Evolutionary conservation across 1,284 basidiomycete genomes (phyloP).

Genomic region (Lentinula novae-zelandiae): DNA sequence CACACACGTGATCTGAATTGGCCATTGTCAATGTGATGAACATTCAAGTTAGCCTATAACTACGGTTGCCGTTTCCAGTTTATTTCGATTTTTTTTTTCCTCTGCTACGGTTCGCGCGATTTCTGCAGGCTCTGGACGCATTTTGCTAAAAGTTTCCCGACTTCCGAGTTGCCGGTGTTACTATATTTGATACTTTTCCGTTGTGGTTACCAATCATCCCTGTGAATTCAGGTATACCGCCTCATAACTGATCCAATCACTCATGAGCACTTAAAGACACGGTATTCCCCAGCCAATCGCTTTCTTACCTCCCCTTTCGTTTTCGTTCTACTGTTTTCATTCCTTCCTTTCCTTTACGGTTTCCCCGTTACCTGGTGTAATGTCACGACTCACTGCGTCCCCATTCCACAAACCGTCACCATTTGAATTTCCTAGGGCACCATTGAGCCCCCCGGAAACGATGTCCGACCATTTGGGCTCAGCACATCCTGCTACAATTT

Average conservation of each 20-base stretch:
- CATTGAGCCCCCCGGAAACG: constrained; percentile 54
- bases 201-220: background rate
- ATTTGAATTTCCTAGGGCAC: constrained; percentile 44
- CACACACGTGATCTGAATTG: background rate
- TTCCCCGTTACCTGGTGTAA: constrained; percentile 23
- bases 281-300: constrained; percentile 1
- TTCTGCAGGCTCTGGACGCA: background rate
- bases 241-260: constrained; percentile 13
- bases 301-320: constrained; percentile 2
- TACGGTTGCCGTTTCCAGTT: background rate
- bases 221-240: constrained; percentile 10
- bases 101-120: background rate
- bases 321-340: constrained; percentile 4
- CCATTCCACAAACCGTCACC: constrained; percentile 46
- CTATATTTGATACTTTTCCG: background rate
- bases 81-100: background rate
- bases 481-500: constrained; percentile 17
- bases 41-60: background rate
- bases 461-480: constrained; percentile 34
- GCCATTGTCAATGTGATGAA: background rate
- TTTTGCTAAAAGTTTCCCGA: background rate
- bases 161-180: background rate
- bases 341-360: constrained; percentile 6
- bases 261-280: constrained; percentile 2
- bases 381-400: constrained; percentile 47